Base-by-base conservation (phyloP, 768 basidiomycete species). In the Cytidiella melzeri region DNA sequence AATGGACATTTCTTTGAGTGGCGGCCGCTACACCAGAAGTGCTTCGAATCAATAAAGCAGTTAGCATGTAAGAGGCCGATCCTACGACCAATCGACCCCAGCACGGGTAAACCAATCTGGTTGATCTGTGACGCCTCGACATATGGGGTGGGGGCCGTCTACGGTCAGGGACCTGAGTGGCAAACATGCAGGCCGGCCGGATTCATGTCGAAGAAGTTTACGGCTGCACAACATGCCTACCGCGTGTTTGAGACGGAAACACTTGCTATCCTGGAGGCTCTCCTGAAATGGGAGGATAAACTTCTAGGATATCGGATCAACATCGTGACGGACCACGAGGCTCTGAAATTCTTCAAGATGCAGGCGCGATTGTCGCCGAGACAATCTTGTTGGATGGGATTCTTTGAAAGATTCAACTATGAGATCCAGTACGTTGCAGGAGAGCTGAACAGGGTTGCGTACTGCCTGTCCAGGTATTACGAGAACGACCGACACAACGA, bases 211-310 rank as follows among this genome's bases (percentile, higher is more conserved):
- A 36, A 37, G 37, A 48, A 48, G 24, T 48, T 48, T 21, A 48
- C 47, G 3, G 10, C 38, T 2, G 47, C 47, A 6, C 47, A 48
- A 24, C 47, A 48, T 23, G 11, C 39, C 12, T 41, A 48, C 36
- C 63, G 67, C 19, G 67, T 69, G 0, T 67, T 67, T 47, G 70
- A 73, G 50, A 56, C 65, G 6, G 72, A 73, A 36, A 47, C 65
- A n/a, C 45, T 67, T 19, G 62, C 64, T 1, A n/a, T n/a, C n/a
- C n/a, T n/a, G n/a, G n/a, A n/a, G n/a, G n/a, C n/a, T n/a, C n/a
- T n/a, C n/a, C n/a, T 63, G 67, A 0, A 5, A 74, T 0, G 69
- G 73, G 37, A 60, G 68, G 0, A 45, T 75, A 41, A 66, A 36
- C 64, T 64, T 53, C 48, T 48, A 1, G 47, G 47, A 3, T 27